Base-by-base conservation (phyloP, 208 protist species). In the Naegleria fowleri region DNA sequence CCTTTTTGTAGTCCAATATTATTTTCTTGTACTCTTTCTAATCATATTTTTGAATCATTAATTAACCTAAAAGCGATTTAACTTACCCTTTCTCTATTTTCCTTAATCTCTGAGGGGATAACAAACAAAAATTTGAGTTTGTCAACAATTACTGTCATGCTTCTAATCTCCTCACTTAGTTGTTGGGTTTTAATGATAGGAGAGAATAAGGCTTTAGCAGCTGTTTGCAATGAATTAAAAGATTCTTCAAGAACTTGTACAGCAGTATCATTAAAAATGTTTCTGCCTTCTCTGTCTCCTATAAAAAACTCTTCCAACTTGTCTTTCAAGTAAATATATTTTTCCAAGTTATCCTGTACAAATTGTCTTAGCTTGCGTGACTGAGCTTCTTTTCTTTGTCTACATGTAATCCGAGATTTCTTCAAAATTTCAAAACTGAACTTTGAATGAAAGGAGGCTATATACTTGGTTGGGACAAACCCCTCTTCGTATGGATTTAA, bases 1-100 rank as follows among this genome's bases (percentile, higher is more conserved):
- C 67, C 9, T 79, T 79, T 36, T 79, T 79, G 29, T 79, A 79
- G 29, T 79, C 67, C 25, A 79, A 13, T 11, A 79, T 36, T 36
- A 79, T 79, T 79, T 79, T 79, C 67, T 79, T 79, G n/a, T 79
- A 79, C 25, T 79, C 67, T 79, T 79, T 79, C 67, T 79, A 36
- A 36, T 79, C 0, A 79, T 36, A n/a, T n/a, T n/a, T 0, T 13
- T 79, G 9, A 79, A 0, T 15, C 0, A 79, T 36, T 36, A 13
- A 36, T 79, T 79, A 9, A 6, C n/a, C 0, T 36, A 0, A 79
- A 79, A 79, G 36, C 2, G 3, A 48, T 48, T 48, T 9, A 48
- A 79, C 67, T 36, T 79, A 79, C 67, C 25, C 67, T 79, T 36
- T 79, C 67, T 36, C 16, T 79, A 36, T 79, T 79, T 36, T 79